These are phyloP conservation scores for Aspergillus affinis DNA, from an alignment of 495 filamentous ascomycete species.

Conservation along the genomic window DNA sequence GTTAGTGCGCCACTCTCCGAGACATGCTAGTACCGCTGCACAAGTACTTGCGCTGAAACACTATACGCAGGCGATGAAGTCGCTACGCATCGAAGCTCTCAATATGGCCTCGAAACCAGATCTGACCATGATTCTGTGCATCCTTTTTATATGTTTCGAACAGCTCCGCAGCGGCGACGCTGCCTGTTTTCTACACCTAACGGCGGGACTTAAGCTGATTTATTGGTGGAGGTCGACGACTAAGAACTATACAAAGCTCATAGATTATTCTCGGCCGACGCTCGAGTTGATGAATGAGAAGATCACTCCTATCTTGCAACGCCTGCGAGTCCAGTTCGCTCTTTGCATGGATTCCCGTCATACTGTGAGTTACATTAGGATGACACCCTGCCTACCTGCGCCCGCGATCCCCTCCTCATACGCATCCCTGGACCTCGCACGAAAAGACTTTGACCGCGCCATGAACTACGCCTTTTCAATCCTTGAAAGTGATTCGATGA, in stretches of 20 bases:
- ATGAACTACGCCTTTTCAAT: not conserved
- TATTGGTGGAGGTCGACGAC: not conserved
- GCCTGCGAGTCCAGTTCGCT: not conserved
- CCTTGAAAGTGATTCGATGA: not conserved
- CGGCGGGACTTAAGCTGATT: not conserved
- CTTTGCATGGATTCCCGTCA: not conserved
- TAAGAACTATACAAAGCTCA: not conserved
- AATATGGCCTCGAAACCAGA: not conserved
- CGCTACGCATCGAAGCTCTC: not conserved
- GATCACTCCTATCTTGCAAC: not conserved
- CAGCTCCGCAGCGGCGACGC: constrained; percentile 18
- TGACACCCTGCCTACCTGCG: not conserved
- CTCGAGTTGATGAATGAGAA: not conserved
- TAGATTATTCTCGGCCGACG: not conserved
- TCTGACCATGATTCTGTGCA: constrained; percentile 8
- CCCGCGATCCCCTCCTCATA: not conserved
- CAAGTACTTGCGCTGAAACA: not conserved
- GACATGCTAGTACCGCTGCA: not conserved
- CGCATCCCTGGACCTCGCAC: not conserved
- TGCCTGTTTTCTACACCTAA: constrained; percentile 13
- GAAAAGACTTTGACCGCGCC: not conserved
- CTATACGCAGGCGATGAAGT: not conserved
- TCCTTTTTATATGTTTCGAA: constrained; percentile 20
- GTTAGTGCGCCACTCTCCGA: not conserved
- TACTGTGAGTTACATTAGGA: not conserved